Evolutionary conservation across 1,284 basidiomycete species (phyloP).

Genomic region (Cutaneotrichosporon cyanovorans): DNA sequence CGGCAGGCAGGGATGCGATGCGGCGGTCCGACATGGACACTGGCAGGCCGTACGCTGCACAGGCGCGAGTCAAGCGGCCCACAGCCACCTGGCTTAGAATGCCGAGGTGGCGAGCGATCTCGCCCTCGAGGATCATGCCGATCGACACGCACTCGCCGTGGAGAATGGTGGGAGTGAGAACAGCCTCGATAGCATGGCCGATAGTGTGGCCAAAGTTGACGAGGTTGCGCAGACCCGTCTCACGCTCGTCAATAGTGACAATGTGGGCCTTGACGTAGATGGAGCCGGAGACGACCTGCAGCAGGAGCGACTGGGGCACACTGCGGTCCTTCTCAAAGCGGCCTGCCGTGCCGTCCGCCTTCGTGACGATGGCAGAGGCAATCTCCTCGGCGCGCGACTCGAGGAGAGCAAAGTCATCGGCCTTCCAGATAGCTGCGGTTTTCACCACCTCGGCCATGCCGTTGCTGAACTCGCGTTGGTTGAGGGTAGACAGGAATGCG

Average conservation of each 20-base stretch:
- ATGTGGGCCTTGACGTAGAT: constrained; percentile 90
- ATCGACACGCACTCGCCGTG: constrained; percentile 90
- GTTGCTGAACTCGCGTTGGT: constrained; percentile 87
- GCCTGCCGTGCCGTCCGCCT: constrained; percentile 53
- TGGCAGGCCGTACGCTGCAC: constrained; percentile 82
- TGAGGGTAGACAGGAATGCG: constrained; percentile 88
- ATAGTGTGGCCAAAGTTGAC: constrained; percentile 97
- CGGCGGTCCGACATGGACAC: constrained; percentile 68
- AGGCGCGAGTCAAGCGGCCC: constrained; percentile 70
- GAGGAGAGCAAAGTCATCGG: constrained; percentile 72
- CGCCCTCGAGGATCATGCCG: constrained; percentile 90
- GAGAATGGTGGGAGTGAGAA: constrained; percentile 80
- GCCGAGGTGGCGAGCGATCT: constrained; percentile 79
- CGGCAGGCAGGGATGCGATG: constrained; percentile 62
- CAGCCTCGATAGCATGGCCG: constrained; percentile 90
- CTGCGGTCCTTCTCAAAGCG: constrained; percentile 62
- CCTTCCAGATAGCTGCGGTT: constrained; percentile 96
- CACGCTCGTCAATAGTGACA: constrained; percentile 88
- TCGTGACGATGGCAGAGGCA: constrained; percentile 64
- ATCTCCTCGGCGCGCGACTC: constrained; percentile 78
- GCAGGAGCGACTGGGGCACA: constrained; percentile 56
- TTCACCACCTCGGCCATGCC: constrained; percentile 99
- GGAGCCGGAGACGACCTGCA: constrained; percentile 76
- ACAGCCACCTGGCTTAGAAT: constrained; percentile 80
- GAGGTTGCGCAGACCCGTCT: constrained; percentile 88